Base-by-base conservation (phyloP, 2,329 filamentous ascomycete genomes). In the Botryotinia convoluta region DNA sequence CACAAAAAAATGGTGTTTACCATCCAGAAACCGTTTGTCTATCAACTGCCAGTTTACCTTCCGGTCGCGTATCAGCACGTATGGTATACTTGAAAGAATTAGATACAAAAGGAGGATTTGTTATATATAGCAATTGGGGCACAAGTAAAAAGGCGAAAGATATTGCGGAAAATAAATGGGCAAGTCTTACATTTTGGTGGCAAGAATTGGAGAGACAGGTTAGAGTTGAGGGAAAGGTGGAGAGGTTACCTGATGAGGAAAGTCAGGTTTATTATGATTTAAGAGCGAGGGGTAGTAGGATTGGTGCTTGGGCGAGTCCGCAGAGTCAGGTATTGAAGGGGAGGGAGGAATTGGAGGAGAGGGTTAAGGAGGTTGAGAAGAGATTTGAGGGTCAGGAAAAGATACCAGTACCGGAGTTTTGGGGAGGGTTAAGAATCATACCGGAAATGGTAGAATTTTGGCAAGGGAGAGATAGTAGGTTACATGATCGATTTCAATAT, bases 71-170 rank as follows among this genome's bases (percentile, higher is more conserved):
- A 32, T 94, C 90, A 64, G 91, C 93, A 5, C 93, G 96, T 74
- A 88, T 94, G 77, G 94, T 99, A 54, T 99, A 98, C 84, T 87
- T 99, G 77, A 99, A 99, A 84, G 96, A 98, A 85, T 89, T 98
- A 37, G 95, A 98, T 82, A 79, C 83, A 8, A 83, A 37, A 82
- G 32, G 69, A 8, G 94, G 95, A 26, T 99, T 97, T 83, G 94
- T 98, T 61, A 87, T 99, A 67, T 99, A 98, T 86, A 92, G 90
- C 80, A 99, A 99, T 83, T 95, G 95, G 85, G 94, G 90, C 74
- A 96, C 93, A 0, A 93, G 90, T 74, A 84, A 87, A 79, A 89
- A 91, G 84, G 88, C 90, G 0, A 80, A 83, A 68, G 93, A 97
- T 81, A 84, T 96, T 10, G 86, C 84, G 35, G 86, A 83, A 6